Evolutionary conservation across 768 basidiomycete species (phyloP).

Genomic region (Leucosporidium yakuticum): DNA sequence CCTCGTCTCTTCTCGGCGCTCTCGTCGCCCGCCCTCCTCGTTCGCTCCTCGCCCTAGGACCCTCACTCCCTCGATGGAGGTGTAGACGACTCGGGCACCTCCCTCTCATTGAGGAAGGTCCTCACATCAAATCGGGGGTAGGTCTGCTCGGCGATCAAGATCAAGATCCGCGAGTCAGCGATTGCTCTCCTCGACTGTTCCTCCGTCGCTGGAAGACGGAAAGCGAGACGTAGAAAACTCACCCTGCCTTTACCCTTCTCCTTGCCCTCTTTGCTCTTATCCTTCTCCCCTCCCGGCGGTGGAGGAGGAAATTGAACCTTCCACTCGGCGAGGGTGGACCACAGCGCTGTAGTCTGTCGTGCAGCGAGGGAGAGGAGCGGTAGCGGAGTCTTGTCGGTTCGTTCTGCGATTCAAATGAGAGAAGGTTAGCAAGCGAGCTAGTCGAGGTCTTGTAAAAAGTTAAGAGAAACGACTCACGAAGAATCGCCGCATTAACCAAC

Average conservation of each 20-base stretch:
- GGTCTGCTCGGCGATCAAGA: conserved; percentile 1
- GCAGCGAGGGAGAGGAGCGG: conserved; percentile 23
- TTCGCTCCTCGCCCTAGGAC: no score
- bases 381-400: conserved; percentile 13
- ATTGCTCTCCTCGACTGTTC: no score
- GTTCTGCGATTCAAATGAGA: neutral
- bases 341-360: conserved; percentile 16
- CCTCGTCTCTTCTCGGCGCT: no score
- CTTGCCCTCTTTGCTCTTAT: conserved; percentile 4
- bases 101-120: conserved; percentile 9
- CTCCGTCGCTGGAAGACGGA: no score
- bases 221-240: no score
- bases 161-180: neutral
- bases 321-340: conserved; percentile 22
- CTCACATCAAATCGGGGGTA: conserved; percentile 14
- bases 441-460: no score
- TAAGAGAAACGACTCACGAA: no score
- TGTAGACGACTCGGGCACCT: neutral
- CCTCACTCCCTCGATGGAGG: no score
- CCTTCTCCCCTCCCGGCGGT: neutral
- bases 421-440: neutral
- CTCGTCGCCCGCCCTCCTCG: no score
- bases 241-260: neutral
- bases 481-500: conserved; percentile 77
- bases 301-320: conserved; percentile 23